phyloP scores from a whole-genome alignment of 129 eudicot genomes.

The Tagetes erecta region DNA sequence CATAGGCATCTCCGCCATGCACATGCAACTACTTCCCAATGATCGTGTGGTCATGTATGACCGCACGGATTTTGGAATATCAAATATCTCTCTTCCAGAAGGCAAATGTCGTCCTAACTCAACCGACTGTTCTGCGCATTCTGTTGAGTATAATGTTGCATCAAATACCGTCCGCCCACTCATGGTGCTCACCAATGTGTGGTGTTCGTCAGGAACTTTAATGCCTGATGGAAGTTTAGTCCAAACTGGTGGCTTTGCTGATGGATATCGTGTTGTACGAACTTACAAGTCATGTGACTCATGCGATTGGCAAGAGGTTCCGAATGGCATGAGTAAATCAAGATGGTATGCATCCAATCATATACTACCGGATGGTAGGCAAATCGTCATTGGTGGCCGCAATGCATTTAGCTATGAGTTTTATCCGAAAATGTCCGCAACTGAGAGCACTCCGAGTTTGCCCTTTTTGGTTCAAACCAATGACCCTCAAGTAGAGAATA shows the following conservation, averaged over 20 bases:
- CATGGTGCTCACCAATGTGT: conserved; percentile 46
- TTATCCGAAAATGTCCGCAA: conserved; percentile 43
- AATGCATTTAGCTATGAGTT: conserved; percentile 54
- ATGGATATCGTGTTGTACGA: conserved; percentile 52
- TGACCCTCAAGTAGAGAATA: conserved; percentile 55
- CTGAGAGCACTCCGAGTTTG: conserved; percentile 26
- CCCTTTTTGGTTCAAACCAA: conserved; percentile 50
- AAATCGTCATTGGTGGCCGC: conserved; percentile 69
- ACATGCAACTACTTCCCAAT: conserved; percentile 15
- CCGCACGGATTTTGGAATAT: conserved; percentile 1
- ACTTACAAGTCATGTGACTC: conserved; percentile 35
- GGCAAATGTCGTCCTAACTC: neutral
- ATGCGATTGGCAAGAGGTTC: conserved; percentile 61
- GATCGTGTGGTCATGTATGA: conserved; percentile 6
- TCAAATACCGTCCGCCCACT: conserved; percentile 58
- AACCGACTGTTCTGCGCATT: neutral
- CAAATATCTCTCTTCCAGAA: neutral
- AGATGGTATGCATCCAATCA: conserved; percentile 77
- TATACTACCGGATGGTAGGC: conserved; percentile 56
- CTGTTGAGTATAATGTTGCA: conserved; percentile 51
- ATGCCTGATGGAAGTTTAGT: conserved; percentile 46
- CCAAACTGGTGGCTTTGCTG: conserved; percentile 67
- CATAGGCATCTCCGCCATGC: conserved; percentile 12
- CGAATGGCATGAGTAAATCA: conserved; percentile 21
- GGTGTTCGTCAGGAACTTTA: conserved; percentile 74